Evolutionary conservation across 2,329 filamentous ascomycete species (phyloP).

Genomic region (Fusarium miscanthi): DNA sequence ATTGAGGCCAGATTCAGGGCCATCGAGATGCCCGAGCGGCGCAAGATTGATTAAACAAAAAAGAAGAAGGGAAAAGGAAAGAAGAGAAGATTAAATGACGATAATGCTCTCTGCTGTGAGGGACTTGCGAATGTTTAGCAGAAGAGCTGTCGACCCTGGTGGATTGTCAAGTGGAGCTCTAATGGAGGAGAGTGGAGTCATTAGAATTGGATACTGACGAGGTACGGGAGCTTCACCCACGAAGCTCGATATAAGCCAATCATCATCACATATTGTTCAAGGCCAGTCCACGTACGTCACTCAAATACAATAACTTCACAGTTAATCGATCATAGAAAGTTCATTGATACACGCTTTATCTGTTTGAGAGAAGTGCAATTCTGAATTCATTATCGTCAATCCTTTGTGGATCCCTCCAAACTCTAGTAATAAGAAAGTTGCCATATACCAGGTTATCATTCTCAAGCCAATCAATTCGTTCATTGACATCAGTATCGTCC

Average conservation of each 20-base stretch:
- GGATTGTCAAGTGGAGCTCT: constrained; percentile 42
- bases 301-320: neutral
- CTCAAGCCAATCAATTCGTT: constrained; percentile 41
- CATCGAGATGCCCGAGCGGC: constrained; percentile 43
- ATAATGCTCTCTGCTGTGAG: constrained; percentile 36
- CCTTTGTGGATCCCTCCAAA: constrained; percentile 22
- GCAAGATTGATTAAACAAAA: constrained; percentile 20
- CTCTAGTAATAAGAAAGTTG: constrained; percentile 25
- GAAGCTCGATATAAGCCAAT: constrained; percentile 7
- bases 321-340: neutral
- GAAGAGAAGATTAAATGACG: constrained; percentile 7
- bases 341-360: neutral
- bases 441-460: constrained; percentile 24
- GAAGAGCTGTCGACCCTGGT: constrained; percentile 29
- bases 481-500: constrained; percentile 39
- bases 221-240: constrained; percentile 8
- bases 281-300: neutral
- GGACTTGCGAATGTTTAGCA: constrained; percentile 23
- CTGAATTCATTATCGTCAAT: constrained; percentile 28
- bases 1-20: constrained; percentile 30
- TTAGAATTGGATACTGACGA: neutral
- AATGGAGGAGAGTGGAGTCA: constrained; percentile 22
- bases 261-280: neutral
- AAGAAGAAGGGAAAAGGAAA: constrained; percentile 1
- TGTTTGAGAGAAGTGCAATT: constrained; percentile 6